Evolutionary conservation across 2,329 filamentous ascomycete genomes (phyloP).

Genomic region (Penicillium frequentans): DNA sequence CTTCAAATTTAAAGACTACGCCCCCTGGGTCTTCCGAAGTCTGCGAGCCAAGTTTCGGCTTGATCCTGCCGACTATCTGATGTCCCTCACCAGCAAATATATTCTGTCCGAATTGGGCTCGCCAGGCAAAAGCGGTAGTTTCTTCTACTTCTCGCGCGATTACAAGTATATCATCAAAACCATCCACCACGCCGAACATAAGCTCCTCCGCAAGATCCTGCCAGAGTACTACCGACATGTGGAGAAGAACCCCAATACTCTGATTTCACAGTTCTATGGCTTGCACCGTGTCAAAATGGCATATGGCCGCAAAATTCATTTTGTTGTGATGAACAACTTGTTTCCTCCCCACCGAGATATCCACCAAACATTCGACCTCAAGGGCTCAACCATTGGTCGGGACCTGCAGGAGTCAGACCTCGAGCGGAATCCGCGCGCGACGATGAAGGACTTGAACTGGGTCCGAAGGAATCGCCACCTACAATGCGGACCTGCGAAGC

Average conservation of each 20-base stretch:
- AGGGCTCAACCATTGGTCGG: conserved; percentile 91
- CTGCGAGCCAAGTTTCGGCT: conserved; percentile 83
- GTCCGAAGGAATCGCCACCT: conserved; percentile 79
- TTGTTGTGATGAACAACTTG: conserved; percentile 99
- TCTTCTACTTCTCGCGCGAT: conserved; percentile 99
- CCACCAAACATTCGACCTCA: conserved; percentile 93
- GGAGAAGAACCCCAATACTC: conserved; percentile 88
- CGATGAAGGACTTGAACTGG: conserved; percentile 97
- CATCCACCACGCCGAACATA: conserved; percentile 84
- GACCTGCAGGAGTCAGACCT: conserved; percentile 88
- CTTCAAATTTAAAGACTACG: conserved; percentile 99
- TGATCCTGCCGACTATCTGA: conserved; percentile 95
- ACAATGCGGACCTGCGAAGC: conserved; percentile 87
- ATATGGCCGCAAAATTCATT: conserved; percentile 97
- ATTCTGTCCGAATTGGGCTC: conserved; percentile 96
- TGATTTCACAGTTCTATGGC: conserved; percentile 97
- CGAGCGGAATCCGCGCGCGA: conserved; percentile 85
- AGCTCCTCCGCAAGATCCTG: conserved; percentile 50
- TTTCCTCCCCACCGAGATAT: conserved; percentile 98
- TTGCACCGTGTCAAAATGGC: conserved; percentile 97
- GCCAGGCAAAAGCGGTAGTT: conserved; percentile 96
- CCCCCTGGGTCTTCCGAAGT: conserved; percentile 98
- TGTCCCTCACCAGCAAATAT: conserved; percentile 98
- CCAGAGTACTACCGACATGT: conserved; percentile 95
- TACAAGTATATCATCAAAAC: conserved; percentile 99